Conservation (phyloP, 2,329 filamentous ascomycete species). For the Colletotrichum sp. region DNA sequence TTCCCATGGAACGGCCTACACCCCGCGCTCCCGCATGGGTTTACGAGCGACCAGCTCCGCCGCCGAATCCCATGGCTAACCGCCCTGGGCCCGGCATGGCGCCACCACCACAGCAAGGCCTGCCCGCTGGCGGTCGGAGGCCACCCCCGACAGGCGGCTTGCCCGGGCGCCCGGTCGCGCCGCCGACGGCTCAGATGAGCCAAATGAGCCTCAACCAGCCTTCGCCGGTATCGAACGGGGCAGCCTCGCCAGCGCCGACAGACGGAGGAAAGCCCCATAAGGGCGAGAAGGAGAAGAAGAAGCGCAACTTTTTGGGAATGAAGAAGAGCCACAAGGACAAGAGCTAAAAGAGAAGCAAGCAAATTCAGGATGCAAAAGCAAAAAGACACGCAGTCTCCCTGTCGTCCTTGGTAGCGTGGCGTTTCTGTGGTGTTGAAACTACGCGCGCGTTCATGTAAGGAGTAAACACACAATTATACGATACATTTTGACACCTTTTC, state of each 20-base stretch:
- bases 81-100: conserved; percentile 29
- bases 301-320: conserved; percentile 60
- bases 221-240: conserved; percentile 22
- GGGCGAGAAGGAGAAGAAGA: conserved; percentile 68
- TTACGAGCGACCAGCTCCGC: conserved; percentile 73
- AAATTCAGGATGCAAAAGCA: not conserved
- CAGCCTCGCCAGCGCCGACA: conserved; percentile 25
- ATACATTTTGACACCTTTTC: not conserved
- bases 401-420: not conserved
- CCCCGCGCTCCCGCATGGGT: conserved; percentile 86
- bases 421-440: conserved; percentile 2
- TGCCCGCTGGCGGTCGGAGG: conserved; percentile 28
- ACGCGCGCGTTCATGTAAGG: not conserved
- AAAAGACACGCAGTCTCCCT: not conserved
- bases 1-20: conserved; percentile 81
- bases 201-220: conserved; percentile 54
- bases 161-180: conserved; percentile 39
- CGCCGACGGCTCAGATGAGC: conserved; percentile 61
- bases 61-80: conserved; percentile 43
- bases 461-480: not conserved
- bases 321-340: conserved; percentile 52
- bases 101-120: conserved; percentile 21
- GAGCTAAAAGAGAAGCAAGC: not conserved
- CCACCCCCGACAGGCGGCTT: conserved; percentile 32
- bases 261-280: conserved; percentile 52